These are phyloP conservation scores for Phaeosphaeriaceae sp. DNA, from an alignment of 2,329 filamentous ascomycete genomes.

Conservation along the genomic window DNA sequence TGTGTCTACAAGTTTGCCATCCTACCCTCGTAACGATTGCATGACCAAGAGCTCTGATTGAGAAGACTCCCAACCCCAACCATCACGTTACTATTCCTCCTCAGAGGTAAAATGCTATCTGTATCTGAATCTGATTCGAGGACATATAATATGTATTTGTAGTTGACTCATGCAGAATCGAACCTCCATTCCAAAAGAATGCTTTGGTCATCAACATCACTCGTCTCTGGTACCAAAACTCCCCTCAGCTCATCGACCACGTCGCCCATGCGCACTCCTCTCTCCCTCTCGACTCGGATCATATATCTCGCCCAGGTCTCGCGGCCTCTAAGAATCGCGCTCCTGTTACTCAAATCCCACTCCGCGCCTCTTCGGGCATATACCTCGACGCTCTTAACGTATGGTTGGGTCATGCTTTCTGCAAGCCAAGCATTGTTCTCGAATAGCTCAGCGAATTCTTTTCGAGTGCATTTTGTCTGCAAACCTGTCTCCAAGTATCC, in stretches of 20 bases:
- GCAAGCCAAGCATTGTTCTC: background rate
- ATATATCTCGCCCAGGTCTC: conserved; percentile 5
- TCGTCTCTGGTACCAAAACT: background rate
- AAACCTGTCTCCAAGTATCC: conserved; percentile 7
- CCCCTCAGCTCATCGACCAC: conserved; percentile 17
- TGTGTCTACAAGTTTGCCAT: background rate
- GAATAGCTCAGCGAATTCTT: background rate
- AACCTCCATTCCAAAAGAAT: conserved; percentile 18
- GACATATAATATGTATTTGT: no score
- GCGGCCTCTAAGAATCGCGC: background rate
- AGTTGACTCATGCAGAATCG: background rate
- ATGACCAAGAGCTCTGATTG: no score
- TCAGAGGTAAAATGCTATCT: no score
- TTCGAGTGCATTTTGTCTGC: background rate
- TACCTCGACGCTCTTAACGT: conserved; percentile 1
- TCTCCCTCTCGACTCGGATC: conserved; percentile 15
- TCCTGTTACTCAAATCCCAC: conserved; percentile 8
- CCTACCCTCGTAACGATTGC: no score
- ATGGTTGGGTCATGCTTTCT: background rate
- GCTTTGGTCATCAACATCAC: background rate
- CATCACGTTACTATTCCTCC: no score
- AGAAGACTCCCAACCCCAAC: no score
- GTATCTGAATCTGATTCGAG: no score
- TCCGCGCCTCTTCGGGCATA: conserved; percentile 7
- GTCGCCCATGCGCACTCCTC: conserved; percentile 16